A percentile compares a stretch with the other conserved stretches of the same genome.
Conservation (phyloP, 202 grass and related monocot species). For the Zoysia matrella region DNA sequence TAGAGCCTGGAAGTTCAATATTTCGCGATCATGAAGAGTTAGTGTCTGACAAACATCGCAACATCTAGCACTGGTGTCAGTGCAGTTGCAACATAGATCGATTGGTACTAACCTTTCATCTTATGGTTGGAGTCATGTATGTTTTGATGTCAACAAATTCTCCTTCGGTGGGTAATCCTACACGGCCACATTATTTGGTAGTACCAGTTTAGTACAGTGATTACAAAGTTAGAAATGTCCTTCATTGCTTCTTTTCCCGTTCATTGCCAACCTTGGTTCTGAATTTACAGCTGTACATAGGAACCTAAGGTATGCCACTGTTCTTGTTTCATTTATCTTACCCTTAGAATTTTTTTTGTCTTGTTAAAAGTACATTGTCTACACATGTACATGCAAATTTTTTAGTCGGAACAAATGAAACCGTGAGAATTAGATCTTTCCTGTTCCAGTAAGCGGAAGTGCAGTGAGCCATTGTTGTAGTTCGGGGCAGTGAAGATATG, state of each 20-base stretch:
- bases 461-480: not conserved
- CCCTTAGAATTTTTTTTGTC: not conserved
- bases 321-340: not conserved
- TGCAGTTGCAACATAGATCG: not conserved
- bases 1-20: not conserved
- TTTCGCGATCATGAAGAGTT: not conserved
- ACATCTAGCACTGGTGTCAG: not conserved
- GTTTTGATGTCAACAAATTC: not conserved
- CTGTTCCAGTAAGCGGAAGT: not conserved
- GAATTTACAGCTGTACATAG: not conserved
- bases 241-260: not conserved
- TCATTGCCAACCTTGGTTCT: not conserved
- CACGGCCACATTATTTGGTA: not conserved
- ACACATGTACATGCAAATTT: not conserved
- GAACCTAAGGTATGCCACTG: not conserved
- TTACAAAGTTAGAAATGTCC: not conserved
- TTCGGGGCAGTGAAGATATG: not conserved
- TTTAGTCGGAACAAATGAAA: conserved; percentile 1
- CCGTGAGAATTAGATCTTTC: not conserved
- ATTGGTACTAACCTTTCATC: not conserved
- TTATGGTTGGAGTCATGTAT: not conserved
- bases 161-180: not conserved
- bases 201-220: not conserved
- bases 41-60: not conserved
- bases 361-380: not conserved